Percentiles rank a stretch among this genome's conserved stretches.
phyloP scores from a whole-genome alignment of 371 early-diverging fungal genomes.

The Zopfochytrium polystomum region DNA sequence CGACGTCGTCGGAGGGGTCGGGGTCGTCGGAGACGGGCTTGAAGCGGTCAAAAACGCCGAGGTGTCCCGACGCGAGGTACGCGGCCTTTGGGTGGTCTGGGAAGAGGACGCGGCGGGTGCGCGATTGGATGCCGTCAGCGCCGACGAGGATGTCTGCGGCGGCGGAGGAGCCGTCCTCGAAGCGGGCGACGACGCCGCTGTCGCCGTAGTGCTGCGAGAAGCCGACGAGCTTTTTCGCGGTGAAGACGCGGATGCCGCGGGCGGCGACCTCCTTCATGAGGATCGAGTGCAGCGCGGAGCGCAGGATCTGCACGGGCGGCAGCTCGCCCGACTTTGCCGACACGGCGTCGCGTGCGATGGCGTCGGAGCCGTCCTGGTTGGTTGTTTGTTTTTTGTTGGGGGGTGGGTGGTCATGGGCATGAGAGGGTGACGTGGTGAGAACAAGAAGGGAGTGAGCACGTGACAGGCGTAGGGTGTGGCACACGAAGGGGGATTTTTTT shows the following conservation, averaged over 20 bases:
- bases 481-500: too few relatives aligned
- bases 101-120: constrained; percentile 3
- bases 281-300: constrained; percentile 1
- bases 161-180: constrained; percentile 6
- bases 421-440: too few relatives aligned
- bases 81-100: background rate
- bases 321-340: background rate
- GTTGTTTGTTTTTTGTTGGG: too few relatives aligned
- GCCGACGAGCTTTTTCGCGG: background rate
- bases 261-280: background rate
- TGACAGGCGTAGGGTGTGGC: too few relatives aligned
- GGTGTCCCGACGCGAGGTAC: background rate
- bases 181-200: background rate
- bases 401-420: too few relatives aligned
- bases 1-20: too few relatives aligned
- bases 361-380: background rate
- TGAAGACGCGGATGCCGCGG: background rate
- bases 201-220: background rate
- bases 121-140: constrained; percentile 16
- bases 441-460: too few relatives aligned
- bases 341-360: background rate
- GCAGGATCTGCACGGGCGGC: constrained; percentile 17
- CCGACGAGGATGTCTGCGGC: constrained; percentile 8
- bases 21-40: too few relatives aligned
- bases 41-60: constrained; percentile 16